Evolutionary conservation across 106 monocot species (phyloP).

Genomic region (Dendrobium officinale): DNA sequence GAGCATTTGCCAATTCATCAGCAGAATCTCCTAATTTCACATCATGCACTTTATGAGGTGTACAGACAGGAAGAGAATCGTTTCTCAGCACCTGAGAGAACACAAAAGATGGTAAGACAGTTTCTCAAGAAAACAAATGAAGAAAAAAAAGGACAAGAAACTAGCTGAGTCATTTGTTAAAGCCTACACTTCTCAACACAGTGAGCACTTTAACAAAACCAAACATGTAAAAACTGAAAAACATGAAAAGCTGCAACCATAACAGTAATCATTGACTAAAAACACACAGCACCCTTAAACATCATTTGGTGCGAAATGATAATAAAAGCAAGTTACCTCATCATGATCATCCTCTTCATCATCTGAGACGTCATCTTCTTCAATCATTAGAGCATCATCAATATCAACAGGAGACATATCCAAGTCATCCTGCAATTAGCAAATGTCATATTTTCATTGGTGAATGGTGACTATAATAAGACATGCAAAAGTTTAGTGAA

Average conservation of each 20-base stretch:
- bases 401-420: conserved; percentile 81
- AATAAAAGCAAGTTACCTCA: conserved; percentile 30
- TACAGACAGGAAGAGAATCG: conserved; percentile 74
- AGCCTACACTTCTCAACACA: neutral
- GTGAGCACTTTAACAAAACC: neutral
- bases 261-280: neutral
- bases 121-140: neutral
- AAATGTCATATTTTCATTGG: neutral
- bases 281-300: neutral
- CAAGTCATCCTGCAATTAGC: conserved; percentile 61
- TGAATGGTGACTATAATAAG: neutral
- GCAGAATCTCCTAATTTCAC: conserved; percentile 81
- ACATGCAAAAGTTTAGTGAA: neutral
- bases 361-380: conserved; percentile 81
- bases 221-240: neutral
- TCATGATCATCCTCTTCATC: conserved; percentile 96
- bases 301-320: neutral
- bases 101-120: neutral
- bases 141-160: neutral
- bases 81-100: conserved; percentile 58
- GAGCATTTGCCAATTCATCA: conserved; percentile 48
- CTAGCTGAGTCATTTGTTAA: neutral
- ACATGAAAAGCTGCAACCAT: neutral
- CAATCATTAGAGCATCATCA: conserved; percentile 87
- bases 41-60: conserved; percentile 82